Evolutionary conservation across 768 basidiomycete genomes (phyloP).

Genomic region (Rhodotorula paludigena): DNA sequence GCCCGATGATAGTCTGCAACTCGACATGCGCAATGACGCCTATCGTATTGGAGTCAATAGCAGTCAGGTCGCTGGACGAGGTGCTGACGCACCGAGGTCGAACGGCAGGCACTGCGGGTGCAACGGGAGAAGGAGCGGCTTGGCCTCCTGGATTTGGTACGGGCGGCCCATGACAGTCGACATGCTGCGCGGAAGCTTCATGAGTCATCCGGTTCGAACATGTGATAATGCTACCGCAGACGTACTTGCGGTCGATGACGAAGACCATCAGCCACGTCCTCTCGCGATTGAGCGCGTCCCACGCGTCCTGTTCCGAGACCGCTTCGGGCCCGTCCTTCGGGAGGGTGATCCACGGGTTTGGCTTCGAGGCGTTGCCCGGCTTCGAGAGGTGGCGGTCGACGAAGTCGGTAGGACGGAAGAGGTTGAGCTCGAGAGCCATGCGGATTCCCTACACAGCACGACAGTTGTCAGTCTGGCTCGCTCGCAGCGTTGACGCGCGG

Average conservation of each 20-base stretch:
- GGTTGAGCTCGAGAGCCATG: constrained; percentile 77
- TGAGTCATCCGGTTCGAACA: too few relatives aligned
- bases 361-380: constrained; percentile 5
- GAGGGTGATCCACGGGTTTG: constrained; percentile 55
- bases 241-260: constrained; percentile 35
- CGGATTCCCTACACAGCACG: constrained; percentile 49
- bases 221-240: background rate
- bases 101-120: constrained; percentile 30
- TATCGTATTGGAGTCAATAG: background rate
- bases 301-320: constrained; percentile 62
- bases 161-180: constrained; percentile 33
- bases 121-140: constrained; percentile 24
- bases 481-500: too few relatives aligned
- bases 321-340: constrained; percentile 77
- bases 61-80: too few relatives aligned
- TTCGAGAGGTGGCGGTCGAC: constrained; percentile 26
- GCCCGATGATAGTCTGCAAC: constrained; percentile 31
- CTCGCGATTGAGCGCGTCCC: constrained; percentile 88
- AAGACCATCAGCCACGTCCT: constrained; percentile 70
- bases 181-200: constrained; percentile 10
- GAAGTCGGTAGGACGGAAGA: constrained; percentile 25
- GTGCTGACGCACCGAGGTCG: constrained; percentile 24
- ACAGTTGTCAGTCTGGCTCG: too few relatives aligned
- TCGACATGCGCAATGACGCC: constrained; percentile 35
- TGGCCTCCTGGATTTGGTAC: constrained; percentile 35